Conservation (phyloP, 1,284 basidiomycete genomes). For the Malassezia obtusa region DNA sequence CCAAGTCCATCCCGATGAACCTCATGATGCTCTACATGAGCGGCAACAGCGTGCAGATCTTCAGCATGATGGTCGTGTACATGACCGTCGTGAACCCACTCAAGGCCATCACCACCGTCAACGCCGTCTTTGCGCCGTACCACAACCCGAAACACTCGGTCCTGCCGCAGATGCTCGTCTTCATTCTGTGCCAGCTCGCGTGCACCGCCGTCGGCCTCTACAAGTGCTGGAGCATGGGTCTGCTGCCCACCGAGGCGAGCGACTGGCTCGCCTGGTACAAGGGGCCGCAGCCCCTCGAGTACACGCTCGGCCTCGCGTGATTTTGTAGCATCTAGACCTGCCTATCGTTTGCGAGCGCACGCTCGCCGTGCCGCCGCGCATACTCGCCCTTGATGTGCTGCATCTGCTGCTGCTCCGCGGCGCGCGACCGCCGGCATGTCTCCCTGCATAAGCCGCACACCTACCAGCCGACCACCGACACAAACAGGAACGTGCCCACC, state of each 20-base stretch:
- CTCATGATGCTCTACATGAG: constrained; percentile 47
- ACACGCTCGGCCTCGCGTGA: not conserved
- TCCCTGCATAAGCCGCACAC: constrained; percentile 10
- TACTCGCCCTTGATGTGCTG: constrained; percentile 1
- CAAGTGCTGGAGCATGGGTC: constrained; percentile 47
- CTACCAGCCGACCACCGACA: constrained; percentile 12
- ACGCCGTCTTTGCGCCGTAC: constrained; percentile 33
- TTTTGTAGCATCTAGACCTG: not conserved
- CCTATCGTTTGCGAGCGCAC: not conserved
- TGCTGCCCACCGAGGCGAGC: constrained; percentile 43
- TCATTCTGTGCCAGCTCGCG: constrained; percentile 33
- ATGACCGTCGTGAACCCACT: constrained; percentile 42
- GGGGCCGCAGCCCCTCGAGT: constrained; percentile 9
- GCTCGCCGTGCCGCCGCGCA: constrained; percentile 4
- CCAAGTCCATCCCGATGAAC: constrained; percentile 44
- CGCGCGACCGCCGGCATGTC: constrained; percentile 15
- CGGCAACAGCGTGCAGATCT: constrained; percentile 43
- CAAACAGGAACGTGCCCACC: constrained; percentile 11
- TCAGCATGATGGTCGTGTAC: constrained; percentile 45
- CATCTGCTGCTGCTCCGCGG: constrained; percentile 9
- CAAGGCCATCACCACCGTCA: constrained; percentile 28
- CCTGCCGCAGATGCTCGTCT: constrained; percentile 30
- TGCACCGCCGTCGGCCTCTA: constrained; percentile 35
- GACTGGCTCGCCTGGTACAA: constrained; percentile 46
- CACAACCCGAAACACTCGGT: constrained; percentile 30